Evolutionary conservation across 1,284 basidiomycete genomes (phyloP), one percentile per base, ranked within the genome.

Genomic region (Takashimella koratensis): DNA sequence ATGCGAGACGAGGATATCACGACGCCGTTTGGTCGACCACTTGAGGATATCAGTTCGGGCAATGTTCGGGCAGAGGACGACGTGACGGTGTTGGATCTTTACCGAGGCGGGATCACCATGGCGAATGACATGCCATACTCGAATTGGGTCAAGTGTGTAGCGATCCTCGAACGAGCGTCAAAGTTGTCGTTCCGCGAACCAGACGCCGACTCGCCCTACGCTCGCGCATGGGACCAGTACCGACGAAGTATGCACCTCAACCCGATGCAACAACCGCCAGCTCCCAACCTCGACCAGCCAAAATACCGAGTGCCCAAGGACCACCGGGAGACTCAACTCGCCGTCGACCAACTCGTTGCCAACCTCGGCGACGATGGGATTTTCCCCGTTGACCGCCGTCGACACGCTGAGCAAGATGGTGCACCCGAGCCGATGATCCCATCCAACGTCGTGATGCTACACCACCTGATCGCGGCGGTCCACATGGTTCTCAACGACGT

Each of bases 401-500:
- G 57, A 8, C 61, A 63, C n/a, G 67, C 68, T 1, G 57, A 61
- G 47, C 52, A 60, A n/a, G 66, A 69, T 22, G 67, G 70, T 5
- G 48, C 30, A 1, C 53, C 56, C 0, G 60, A 61, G 42, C 65
- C 65, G 0, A 47, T 54, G 5, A 65, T 73, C 45, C 49, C 60
- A 4, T 36, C 57, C 4, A 60, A 67, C 49, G 64, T 60, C 3
- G 56, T 72, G 26, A 54, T 66, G 50, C 57, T 74, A 8, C 72
- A 74, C 57, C 68, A 73, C 53, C 59, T 69, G 41, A 53, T 67
- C n/a, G 54, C 59, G 0, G 68, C 68, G 1, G 57, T 59, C 3
- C 55, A 70, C 41, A 70, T 71, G 66, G 45, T 70, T 6, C 45
- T 74, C 46, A 59, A 71, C 50, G 72, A 74, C 51, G 65, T 73